A percentile compares a stretch with the other conserved stretches of the same genome.
Conservation (phyloP, 176 grass and related monocot species). For the Lolium rigidum region DNA sequence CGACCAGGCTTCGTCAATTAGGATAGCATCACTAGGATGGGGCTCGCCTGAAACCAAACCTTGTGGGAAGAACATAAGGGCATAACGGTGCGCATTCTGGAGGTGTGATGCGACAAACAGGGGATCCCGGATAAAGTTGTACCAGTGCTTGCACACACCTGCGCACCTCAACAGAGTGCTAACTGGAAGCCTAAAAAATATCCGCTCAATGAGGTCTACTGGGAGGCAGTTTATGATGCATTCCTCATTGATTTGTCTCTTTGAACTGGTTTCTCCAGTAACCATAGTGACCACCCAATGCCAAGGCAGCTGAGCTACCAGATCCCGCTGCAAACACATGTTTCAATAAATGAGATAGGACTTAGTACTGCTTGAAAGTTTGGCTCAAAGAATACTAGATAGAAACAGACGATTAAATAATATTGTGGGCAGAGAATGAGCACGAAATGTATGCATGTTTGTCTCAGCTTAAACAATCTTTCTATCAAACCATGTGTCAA, state of each 20-base stretch:
- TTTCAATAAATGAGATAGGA: not conserved
- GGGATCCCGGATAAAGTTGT: too few species aligned
- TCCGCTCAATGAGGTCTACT: not conserved
- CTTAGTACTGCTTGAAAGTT: not conserved
- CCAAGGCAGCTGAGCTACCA: not conserved
- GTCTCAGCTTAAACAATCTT: too few species aligned
- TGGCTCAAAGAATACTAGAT: not conserved
- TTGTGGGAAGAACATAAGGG: slow-evolving; percentile 36
- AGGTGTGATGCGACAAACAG: slow-evolving; percentile 20
- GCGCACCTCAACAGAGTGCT: too few species aligned
- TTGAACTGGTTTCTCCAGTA: not conserved
- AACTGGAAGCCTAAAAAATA: too few species aligned
- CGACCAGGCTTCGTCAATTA: not conserved
- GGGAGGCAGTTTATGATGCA: not conserved
- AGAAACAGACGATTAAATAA: not conserved
- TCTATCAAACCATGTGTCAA: too few species aligned
- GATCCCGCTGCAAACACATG: slow-evolving; percentile 9
- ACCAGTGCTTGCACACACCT: too few species aligned
- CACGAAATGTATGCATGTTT: too few species aligned
- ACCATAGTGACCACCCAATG: not conserved
- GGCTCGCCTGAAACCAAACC: not conserved
- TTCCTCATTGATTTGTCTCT: not conserved
- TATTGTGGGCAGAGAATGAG: not conserved
- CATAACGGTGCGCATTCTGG: not conserved
- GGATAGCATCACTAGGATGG: not conserved